These are phyloP conservation scores for Sporodiniella umbellata DNA, from an alignment of 371 early-diverging fungal genomes.

Conservation along the genomic window DNA sequence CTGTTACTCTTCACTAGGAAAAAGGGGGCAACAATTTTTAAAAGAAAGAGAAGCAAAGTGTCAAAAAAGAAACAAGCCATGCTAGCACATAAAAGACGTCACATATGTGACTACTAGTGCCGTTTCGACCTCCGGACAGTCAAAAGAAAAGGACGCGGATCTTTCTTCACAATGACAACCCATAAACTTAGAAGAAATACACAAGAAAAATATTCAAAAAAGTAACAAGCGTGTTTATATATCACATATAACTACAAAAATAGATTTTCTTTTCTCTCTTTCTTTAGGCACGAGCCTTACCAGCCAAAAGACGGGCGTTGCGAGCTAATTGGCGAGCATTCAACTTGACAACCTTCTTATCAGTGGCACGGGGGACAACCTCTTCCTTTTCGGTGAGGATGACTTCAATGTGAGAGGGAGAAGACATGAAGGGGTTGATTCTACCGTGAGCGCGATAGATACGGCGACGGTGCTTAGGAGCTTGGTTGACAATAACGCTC, in stretches of 20 bases:
- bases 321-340: conserved; percentile 57
- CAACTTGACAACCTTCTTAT: conserved; percentile 48
- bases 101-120: not conserved
- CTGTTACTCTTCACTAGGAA: too few relatives aligned
- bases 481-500: conserved; percentile 98
- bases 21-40: too few relatives aligned
- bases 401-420: conserved; percentile 97
- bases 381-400: conserved; percentile 82
- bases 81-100: not conserved
- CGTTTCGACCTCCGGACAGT: not conserved
- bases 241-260: not conserved
- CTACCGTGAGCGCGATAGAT: conserved; percentile 99
- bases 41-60: not conserved
- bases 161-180: too few relatives aligned
- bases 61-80: not conserved
- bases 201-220: too few relatives aligned
- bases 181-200: too few relatives aligned
- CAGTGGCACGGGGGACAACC: conserved; percentile 68
- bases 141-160: too few relatives aligned
- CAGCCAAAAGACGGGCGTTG: conserved; percentile 38
- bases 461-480: conserved; percentile 97
- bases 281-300: conserved; percentile 15
- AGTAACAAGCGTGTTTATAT: too few relatives aligned
- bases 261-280: not conserved
- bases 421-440: conserved; percentile 88